phyloP scores from a whole-genome alignment of 2,329 filamentous ascomycete genomes.

The Microsporum ferrugineum region DNA sequence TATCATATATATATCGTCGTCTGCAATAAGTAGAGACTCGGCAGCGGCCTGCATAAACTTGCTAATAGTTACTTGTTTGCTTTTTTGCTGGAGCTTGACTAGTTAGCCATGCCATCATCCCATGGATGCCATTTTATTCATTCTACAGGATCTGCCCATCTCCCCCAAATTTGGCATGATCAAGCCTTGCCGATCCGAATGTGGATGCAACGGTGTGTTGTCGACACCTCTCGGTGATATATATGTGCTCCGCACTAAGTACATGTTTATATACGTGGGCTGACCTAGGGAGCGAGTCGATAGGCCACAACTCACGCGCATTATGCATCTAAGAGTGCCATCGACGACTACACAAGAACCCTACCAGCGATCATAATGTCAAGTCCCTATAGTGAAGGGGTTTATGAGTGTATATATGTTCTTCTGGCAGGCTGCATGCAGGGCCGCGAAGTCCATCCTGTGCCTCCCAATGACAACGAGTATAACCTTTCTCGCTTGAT shows the following conservation, averaged over 20 bases:
- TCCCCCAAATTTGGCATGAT: not conserved
- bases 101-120: not conserved
- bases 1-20: not conserved
- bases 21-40: not conserved
- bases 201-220: not conserved
- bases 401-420: no score
- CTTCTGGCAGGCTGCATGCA: no score
- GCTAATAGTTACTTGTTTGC: no score
- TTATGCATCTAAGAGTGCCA: not conserved
- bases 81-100: no score
- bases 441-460: no score
- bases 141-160: no score
- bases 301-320: not conserved
- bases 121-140: no score
- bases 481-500: no score
- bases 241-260: not conserved
- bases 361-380: no score
- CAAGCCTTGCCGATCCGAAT: not conserved
- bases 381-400: no score
- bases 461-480: no score
- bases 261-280: not conserved
- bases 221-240: not conserved
- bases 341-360: not conserved
- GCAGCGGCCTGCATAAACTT: not conserved
- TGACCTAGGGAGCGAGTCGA: not conserved